Evolutionary conservation across 306 rosid genomes (phyloP).

Genomic region (Ammopiptanthus mongolicus): DNA sequence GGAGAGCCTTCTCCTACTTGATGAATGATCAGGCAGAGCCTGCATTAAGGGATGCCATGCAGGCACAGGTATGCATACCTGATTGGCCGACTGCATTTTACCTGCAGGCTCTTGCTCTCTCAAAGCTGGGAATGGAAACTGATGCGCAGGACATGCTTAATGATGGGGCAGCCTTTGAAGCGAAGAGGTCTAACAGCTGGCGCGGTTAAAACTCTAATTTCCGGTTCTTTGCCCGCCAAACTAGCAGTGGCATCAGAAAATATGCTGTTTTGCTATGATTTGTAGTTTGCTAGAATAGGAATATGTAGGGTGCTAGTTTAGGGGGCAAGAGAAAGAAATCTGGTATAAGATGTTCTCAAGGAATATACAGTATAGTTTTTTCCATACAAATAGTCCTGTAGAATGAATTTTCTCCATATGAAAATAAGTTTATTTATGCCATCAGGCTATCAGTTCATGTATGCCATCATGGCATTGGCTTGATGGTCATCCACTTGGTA

Average conservation of each 20-base stretch:
- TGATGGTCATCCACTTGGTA: not conserved
- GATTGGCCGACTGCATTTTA: constrained; percentile 99
- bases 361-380: constrained; percentile 26
- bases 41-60: constrained; percentile 90
- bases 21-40: constrained; percentile 83
- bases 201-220: constrained; percentile 34
- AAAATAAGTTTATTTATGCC: constrained; percentile 23
- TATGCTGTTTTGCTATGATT: constrained; percentile 20
- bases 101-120: constrained; percentile 88
- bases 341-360: constrained; percentile 16
- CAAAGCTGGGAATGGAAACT: constrained; percentile 95
- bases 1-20: constrained; percentile 82
- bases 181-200: constrained; percentile 79
- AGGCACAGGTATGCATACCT: constrained; percentile 89
- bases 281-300: constrained; percentile 36
- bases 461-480: not conserved
- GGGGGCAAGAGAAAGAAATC: constrained; percentile 18
- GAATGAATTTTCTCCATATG: constrained; percentile 37
- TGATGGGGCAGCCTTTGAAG: constrained; percentile 82
- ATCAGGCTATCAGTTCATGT: not conserved
- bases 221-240: constrained; percentile 16
- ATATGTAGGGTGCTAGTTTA: constrained; percentile 28
- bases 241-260: constrained; percentile 24
- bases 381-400: constrained; percentile 30
- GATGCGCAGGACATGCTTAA: constrained; percentile 96